Conservation (phyloP, 116 monocot genomes). For the Zostera marina region DNA sequence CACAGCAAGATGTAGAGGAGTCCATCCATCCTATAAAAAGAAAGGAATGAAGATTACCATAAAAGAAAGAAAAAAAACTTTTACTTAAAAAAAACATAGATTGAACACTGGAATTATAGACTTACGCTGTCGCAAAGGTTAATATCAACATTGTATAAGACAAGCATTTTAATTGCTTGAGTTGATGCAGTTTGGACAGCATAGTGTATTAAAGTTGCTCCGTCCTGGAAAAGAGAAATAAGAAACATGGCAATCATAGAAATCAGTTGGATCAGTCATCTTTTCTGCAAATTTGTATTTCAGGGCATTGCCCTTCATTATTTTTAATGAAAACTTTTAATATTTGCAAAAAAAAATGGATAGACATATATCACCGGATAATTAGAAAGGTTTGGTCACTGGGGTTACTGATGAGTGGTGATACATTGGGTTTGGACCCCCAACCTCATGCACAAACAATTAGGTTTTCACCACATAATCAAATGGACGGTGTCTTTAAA, state of each 20-base stretch:
- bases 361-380: no score
- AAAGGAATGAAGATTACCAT: not conserved
- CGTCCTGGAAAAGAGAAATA: conserved; percentile 41
- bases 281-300: no score
- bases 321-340: no score
- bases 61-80: not conserved
- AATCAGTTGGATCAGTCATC: not conserved
- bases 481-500: no score
- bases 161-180: conserved; percentile 64
- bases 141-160: conserved; percentile 84
- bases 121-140: conserved; percentile 78
- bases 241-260: conserved; percentile 1
- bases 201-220: conserved; percentile 93
- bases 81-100: not conserved
- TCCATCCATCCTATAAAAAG: conserved; percentile 87
- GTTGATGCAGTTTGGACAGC: conserved; percentile 78
- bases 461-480: no score
- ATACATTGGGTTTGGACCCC: no score
- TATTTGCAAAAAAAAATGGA: no score
- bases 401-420: no score
- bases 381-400: no score
- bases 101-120: not conserved
- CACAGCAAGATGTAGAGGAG: conserved; percentile 94
- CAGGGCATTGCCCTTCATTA: no score
- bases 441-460: no score